Percentiles rank a stretch among this genome's conserved stretches.
Evolutionary conservation across 1,284 basidiomycete species (phyloP).

Genomic region (Kalmanozyma brasiliensis): DNA sequence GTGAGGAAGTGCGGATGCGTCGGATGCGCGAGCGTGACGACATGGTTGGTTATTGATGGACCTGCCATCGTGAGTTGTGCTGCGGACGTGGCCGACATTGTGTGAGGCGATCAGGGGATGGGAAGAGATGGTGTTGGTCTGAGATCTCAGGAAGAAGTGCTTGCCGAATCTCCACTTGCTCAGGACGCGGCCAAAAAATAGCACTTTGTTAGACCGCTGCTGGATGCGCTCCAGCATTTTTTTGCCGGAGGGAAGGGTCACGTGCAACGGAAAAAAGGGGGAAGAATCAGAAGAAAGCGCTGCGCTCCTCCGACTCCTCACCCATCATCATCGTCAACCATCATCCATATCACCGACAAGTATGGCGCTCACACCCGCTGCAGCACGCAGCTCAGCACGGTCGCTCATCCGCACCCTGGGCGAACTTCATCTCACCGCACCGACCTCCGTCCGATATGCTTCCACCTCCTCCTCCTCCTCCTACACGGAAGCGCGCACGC

Average conservation of each 20-base stretch:
- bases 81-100: background rate
- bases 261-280: slow-evolving; percentile 9
- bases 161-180: too few relatives aligned
- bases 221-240: background rate
- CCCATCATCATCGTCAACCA: background rate
- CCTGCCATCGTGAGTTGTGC: too few relatives aligned
- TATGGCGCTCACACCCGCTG: slow-evolving; percentile 5
- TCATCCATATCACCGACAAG: background rate
- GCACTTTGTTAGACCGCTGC: slow-evolving; percentile 6
- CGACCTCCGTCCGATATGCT: slow-evolving; percentile 9
- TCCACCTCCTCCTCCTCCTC: slow-evolving; percentile 21
- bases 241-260: slow-evolving; percentile 7
- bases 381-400: background rate
- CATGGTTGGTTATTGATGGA: slow-evolving; percentile 29
- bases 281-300: slow-evolving; percentile 12
- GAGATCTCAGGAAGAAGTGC: background rate
- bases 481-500: slow-evolving; percentile 16
- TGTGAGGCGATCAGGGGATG: background rate
- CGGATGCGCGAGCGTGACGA: slow-evolving; percentile 26
- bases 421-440: slow-evolving; percentile 5
- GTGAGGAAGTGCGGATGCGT: slow-evolving; percentile 21
- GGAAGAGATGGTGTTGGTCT: too few relatives aligned
- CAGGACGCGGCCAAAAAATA: too few relatives aligned
- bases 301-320: background rate
- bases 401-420: slow-evolving; percentile 10